Conservation (phyloP, 257 asterid genomes). For the Solanum ahanhuiri region DNA sequence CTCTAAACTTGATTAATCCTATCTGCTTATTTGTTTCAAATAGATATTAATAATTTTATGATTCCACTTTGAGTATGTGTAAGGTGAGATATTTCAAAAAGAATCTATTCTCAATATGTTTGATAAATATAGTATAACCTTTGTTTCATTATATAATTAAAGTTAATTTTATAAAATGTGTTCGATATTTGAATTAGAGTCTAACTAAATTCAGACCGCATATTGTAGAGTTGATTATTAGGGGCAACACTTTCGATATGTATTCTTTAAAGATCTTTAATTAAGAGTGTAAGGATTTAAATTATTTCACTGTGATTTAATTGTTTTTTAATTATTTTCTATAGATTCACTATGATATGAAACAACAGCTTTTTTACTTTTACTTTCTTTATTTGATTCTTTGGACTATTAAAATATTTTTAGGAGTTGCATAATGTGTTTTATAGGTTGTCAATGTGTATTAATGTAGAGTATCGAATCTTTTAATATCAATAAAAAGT, state of each 20-base stretch:
- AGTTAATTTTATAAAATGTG: no score
- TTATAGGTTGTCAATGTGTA: background rate
- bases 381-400: background rate
- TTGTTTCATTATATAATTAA: no score
- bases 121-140: no score
- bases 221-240: no score
- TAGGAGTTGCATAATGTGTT: background rate
- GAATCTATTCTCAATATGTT: no score
- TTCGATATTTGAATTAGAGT: no score
- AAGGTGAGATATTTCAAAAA: no score
- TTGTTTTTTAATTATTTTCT: no score
- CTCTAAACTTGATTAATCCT: background rate
- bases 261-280: no score
- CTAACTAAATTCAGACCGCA: background rate
- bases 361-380: background rate
- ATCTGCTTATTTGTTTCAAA: background rate
- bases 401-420: background rate
- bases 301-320: accelerated
- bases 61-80: background rate
- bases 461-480: background rate
- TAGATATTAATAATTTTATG: background rate
- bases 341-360: background rate
- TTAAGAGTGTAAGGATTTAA: background rate
- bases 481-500: background rate
- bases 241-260: background rate